A percentile compares a stretch with the other conserved stretches of the same genome.
Conservation (phyloP, 2,329 filamentous ascomycete genomes). For the Colletotrichum trifolii region DNA sequence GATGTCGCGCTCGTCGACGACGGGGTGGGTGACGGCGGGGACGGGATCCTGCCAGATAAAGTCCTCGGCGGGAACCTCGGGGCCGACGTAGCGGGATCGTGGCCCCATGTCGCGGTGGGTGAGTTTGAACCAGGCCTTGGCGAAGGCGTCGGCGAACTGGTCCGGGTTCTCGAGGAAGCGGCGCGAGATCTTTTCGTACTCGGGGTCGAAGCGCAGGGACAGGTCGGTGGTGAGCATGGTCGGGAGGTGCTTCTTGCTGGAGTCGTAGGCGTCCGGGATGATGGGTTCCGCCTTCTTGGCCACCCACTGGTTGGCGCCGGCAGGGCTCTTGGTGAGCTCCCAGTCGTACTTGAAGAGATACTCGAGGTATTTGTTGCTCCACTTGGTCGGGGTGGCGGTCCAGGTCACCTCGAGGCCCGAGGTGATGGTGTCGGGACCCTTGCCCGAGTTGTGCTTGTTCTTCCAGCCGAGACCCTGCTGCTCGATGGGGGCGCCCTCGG, state of each 20-base stretch:
- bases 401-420: constrained; percentile 83
- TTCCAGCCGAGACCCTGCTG: constrained; percentile 69
- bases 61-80: constrained; percentile 77
- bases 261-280: constrained; percentile 78
- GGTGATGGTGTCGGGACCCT: constrained; percentile 79
- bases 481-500: not conserved
- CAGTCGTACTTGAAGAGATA: constrained; percentile 84
- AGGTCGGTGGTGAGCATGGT: constrained; percentile 83
- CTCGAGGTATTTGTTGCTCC: constrained; percentile 79
- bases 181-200: constrained; percentile 81
- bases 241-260: constrained; percentile 78
- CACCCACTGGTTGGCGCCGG: constrained; percentile 81
- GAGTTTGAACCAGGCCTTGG: constrained; percentile 85
- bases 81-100: constrained; percentile 75
- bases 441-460: constrained; percentile 72
- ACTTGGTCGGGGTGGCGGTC: constrained; percentile 78
- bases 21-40: constrained; percentile 65
- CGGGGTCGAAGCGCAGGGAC: constrained; percentile 76
- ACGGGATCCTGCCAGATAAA: constrained; percentile 82
- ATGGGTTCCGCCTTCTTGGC: constrained; percentile 74
- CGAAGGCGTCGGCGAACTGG: constrained; percentile 75
- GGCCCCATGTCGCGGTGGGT: constrained; percentile 84
- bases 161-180: constrained; percentile 76
- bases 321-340: constrained; percentile 80
- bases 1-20: constrained; percentile 72